Percentiles rank a stretch among this genome's conserved stretches.
Conservation (phyloP, 2,329 filamentous ascomycete genomes). For the Botryotinia narcissicola region DNA sequence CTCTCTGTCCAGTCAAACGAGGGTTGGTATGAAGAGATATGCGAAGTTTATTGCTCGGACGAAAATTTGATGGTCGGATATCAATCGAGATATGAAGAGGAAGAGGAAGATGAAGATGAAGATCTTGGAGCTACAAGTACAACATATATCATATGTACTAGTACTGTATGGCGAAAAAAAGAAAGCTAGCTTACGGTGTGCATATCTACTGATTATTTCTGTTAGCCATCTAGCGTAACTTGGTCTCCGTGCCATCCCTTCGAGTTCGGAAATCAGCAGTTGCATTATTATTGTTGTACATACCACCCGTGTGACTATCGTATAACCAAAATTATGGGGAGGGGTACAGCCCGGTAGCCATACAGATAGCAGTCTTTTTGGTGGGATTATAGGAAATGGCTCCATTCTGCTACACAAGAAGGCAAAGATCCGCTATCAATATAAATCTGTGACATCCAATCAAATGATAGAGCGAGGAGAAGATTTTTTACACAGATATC, state of each 20-base stretch:
- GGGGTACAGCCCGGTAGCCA: neutral
- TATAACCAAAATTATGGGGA: neutral
- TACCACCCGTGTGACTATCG: neutral
- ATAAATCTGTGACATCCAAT: neutral
- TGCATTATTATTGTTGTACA: neutral
- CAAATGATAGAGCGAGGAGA: neutral
- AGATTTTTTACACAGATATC: neutral
- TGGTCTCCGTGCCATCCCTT: neutral
- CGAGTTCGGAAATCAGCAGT: conserved; percentile 1
- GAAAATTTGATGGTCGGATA: neutral
- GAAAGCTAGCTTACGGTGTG: neutral
- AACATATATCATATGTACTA: neutral
- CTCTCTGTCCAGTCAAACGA: neutral
- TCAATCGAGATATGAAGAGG: neutral
- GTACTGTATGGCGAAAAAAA: neutral
- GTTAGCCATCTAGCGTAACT: neutral
- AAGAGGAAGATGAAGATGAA: neutral
- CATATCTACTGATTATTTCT: neutral
- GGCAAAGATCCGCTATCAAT: neutral
- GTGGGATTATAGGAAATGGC: neutral
- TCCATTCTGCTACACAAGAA: neutral
- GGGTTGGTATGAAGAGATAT: neutral
- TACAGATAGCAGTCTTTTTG: neutral
- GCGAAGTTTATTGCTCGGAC: neutral
- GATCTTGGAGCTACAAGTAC: neutral